Conservation (phyloP, 139 green algal genomes). For the Micromonas pusilla region DNA sequence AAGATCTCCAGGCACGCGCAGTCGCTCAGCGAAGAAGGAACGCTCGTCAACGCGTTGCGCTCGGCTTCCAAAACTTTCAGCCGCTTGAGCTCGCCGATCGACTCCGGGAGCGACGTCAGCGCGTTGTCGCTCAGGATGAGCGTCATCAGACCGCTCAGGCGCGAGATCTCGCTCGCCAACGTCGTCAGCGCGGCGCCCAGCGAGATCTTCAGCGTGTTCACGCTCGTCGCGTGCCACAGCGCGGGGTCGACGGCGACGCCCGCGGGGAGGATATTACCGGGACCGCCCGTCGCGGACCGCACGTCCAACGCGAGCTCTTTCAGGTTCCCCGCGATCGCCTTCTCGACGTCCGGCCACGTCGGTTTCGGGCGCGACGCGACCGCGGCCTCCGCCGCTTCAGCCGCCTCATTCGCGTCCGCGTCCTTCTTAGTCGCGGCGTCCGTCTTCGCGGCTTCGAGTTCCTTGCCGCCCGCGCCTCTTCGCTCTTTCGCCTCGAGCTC, state of each 20-base stretch:
- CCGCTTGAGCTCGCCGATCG: slow-evolving; percentile 17
- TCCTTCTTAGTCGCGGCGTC: no score
- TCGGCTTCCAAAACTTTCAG: slow-evolving; percentile 20
- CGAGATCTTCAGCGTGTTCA: slow-evolving; percentile 24
- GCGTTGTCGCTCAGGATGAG: slow-evolving; percentile 28
- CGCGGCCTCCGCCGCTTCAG: not conserved
- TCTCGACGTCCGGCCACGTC: slow-evolving; percentile 11
- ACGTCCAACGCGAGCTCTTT: slow-evolving; percentile 16
- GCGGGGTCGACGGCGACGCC: slow-evolving; percentile 20
- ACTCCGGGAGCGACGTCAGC: slow-evolving; percentile 11
- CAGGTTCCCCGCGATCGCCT: slow-evolving; percentile 2
- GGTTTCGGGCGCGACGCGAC: not conserved
- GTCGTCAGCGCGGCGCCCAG: not conserved
- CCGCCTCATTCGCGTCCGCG: slow-evolving; percentile 4
- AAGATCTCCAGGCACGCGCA: slow-evolving; percentile 19
- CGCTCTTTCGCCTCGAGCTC: slow-evolving; percentile 23
- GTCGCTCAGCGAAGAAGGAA: not conserved
- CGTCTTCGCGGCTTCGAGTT: not conserved
- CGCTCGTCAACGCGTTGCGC: slow-evolving; percentile 10
- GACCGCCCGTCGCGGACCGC: no score
- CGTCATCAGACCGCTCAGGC: slow-evolving; percentile 11
- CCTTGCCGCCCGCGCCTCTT: not conserved
- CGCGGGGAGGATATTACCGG: no score
- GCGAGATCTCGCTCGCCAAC: slow-evolving; percentile 5
- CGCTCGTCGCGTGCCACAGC: slow-evolving; percentile 3